Conservation (phyloP, 345 rosid genomes). For the Eucalyptus tenuipes region DNA sequence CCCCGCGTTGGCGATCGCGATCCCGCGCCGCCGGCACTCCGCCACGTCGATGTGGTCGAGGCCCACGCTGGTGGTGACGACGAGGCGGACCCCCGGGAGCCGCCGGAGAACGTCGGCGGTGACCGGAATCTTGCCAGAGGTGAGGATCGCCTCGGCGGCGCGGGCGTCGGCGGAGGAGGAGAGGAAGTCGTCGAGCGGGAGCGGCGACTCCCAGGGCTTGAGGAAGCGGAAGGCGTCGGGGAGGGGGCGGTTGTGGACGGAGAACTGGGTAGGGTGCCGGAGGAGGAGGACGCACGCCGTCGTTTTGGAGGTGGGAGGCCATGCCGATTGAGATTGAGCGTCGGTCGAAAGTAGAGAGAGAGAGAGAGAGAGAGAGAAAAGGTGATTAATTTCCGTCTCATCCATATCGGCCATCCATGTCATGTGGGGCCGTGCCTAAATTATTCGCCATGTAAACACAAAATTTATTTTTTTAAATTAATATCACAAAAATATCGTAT, state of each 20-base stretch:
- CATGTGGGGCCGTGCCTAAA: not conserved
- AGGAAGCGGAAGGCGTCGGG: constrained; percentile 11
- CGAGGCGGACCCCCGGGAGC: constrained; percentile 15
- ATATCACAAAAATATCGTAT: no score
- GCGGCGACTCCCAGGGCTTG: constrained; percentile 9
- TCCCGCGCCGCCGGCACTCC: constrained; percentile 32
- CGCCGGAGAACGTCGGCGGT: constrained; percentile 12
- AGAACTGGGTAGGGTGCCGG: not conserved
- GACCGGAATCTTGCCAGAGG: constrained; percentile 7
- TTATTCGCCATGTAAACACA: not conserved
- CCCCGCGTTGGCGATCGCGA: constrained; percentile 23
- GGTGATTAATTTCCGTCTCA: no score
- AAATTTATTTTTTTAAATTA: not conserved
- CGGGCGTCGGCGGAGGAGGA: not conserved
- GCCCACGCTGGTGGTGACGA: constrained; percentile 27
- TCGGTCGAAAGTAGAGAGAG: not conserved
- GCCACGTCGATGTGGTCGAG: constrained; percentile 28
- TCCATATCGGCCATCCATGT: not conserved
- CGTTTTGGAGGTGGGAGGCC: not conserved
- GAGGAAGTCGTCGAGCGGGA: constrained; percentile 6
- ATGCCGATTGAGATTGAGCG: not conserved
- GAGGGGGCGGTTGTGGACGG: not conserved
- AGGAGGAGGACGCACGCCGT: not conserved
- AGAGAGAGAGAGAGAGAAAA: no score
- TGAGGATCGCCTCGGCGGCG: constrained; percentile 18